Conservation (phyloP, 2,329 filamentous ascomycete species). For the Microsporum canis region DNA sequence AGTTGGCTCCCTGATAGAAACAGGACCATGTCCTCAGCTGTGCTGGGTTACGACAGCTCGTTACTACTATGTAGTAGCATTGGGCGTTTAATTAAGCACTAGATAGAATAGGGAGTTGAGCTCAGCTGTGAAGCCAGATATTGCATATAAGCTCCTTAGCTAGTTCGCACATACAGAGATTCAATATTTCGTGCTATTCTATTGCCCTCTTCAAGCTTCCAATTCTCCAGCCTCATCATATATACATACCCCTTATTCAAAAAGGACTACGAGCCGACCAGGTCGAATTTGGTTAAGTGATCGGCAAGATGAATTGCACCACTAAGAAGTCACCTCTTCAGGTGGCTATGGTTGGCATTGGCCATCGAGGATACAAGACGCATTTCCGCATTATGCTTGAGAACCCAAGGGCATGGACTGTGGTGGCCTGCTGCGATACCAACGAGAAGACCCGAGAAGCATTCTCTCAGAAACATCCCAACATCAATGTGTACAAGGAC, state of each 20-base stretch:
- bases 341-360: background rate
- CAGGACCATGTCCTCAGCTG: background rate
- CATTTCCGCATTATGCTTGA: background rate
- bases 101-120: background rate
- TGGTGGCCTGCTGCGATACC: background rate
- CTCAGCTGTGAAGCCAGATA: background rate
- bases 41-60: background rate
- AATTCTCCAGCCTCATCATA: background rate
- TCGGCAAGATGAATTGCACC: background rate
- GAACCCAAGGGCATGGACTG: background rate
- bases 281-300: background rate
- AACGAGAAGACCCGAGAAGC: background rate
- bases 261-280: background rate
- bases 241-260: background rate
- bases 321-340: background rate
- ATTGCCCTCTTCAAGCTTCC: background rate
- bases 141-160: background rate
- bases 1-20: background rate
- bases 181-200: background rate
- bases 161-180: background rate
- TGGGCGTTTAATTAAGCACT: background rate
- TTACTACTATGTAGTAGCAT: background rate
- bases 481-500: background rate
- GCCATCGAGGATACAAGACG: background rate
- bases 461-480: background rate